Evolutionary conservation across 2,329 filamentous ascomycete species (phyloP), one percentile per base, ranked within the genome.

Genomic region (Annulohypoxylon truncatum): DNA sequence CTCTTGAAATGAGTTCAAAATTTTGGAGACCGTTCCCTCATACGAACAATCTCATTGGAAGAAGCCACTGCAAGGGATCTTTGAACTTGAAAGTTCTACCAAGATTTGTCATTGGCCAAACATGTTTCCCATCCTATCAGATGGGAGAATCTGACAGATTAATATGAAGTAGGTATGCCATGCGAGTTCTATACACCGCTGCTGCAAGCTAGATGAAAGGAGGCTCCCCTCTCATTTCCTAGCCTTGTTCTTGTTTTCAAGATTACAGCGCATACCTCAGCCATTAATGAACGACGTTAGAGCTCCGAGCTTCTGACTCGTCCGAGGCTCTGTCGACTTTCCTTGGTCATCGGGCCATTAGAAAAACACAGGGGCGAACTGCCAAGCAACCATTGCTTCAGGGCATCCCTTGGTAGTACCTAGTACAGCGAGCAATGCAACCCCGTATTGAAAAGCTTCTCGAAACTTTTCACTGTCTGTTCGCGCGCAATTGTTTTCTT

Each of bases 361-460:
- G 29, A 50, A 13, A 40, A 55, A 59, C 46, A 53, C 33, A 59
- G 64, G 66, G 65, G 53, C 50, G 22, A 40, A 26, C 20, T 47
- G 64, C 68, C 66, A 72, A 68, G 62, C 61, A 56, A 47, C 29
- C 31, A 58, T 61, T 64, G 65, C 64, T 38, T 67, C 65, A 68
- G 66, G 22, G 61, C 59, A 59, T 66, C 50, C 68, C 56, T 66
- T 65, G 53, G 47, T 40, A 59, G 12, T 46, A 46, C 18, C 18
- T 7, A 42, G 46, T 48, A 53, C 56, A 50, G 40, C 40, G 26
- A 58, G 48, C 47, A 60, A 57, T 66, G 59, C 54, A 53, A 64
- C 55, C 59, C 35, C 55, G 53, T 55, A 54, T 63, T 33, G 48
- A 50, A 69, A 61, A 60, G 52, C 64, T 74, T 75, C 72, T 71